A percentile compares a stretch with the other conserved stretches of the same genome.
Evolutionary conservation across 2,329 filamentous ascomycete genomes (phyloP).

Genomic region (Fusarium abutilonis): DNA sequence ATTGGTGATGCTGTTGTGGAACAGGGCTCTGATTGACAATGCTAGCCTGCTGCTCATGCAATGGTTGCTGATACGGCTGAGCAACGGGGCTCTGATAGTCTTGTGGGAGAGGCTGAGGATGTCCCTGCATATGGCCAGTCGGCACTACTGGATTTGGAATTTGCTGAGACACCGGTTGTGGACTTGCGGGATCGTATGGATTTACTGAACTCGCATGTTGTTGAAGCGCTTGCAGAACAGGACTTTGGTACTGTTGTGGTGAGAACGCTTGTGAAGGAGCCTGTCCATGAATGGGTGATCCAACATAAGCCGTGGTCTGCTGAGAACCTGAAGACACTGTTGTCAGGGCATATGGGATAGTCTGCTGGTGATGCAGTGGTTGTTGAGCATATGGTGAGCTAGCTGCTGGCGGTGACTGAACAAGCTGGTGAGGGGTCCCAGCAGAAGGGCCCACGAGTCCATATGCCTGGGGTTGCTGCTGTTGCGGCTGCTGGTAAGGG

Average conservation of each 20-base stretch:
- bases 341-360: background rate
- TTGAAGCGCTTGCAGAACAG: background rate
- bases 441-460: background rate
- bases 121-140: background rate
- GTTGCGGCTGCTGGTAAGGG: background rate
- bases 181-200: background rate
- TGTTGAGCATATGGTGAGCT: conserved; percentile 9
- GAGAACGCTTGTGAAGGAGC: background rate
- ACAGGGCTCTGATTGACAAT: no score
- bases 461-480: background rate
- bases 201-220: background rate
- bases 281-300: background rate
- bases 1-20: no score
- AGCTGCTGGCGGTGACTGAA: background rate
- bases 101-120: background rate
- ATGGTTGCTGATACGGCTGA: background rate
- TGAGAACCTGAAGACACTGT: accelerated
- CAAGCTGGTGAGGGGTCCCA: background rate
- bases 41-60: background rate
- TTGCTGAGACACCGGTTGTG: background rate
- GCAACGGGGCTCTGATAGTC: background rate
- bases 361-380: conserved; percentile 8
- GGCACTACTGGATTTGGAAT: accelerated
- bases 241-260: conserved; percentile 4
- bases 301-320: background rate